Percentiles rank a stretch among this genome's conserved stretches.
phyloP scores from a whole-genome alignment of 2,329 filamentous ascomycete species.

The Aspergillus novofumigatus region DNA sequence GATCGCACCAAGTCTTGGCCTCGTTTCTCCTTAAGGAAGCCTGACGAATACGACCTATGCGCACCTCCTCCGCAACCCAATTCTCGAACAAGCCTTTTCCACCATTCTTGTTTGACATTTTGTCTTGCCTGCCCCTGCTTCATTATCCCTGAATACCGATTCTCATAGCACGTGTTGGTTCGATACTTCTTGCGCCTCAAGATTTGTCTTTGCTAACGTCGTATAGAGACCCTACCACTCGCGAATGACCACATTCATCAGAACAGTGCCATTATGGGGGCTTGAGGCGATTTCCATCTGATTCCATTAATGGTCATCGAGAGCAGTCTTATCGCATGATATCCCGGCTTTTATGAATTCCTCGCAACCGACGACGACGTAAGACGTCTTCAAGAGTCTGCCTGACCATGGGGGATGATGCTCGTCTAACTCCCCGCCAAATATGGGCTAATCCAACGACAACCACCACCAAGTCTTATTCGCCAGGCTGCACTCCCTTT shows the following conservation, averaged over 20 bases:
- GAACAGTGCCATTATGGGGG: background rate
- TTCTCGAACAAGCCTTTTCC: background rate
- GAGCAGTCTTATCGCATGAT: background rate
- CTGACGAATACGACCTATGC: background rate
- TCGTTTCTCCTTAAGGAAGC: background rate
- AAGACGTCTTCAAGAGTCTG: slow-evolving; percentile 8
- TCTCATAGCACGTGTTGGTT: background rate
- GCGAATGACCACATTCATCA: background rate
- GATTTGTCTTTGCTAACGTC: background rate
- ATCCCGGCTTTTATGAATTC: background rate
- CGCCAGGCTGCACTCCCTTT: slow-evolving; percentile 58
- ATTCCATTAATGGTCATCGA: background rate
- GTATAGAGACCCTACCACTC: background rate
- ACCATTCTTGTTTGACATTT: background rate
- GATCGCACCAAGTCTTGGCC: background rate
- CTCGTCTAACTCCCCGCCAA: slow-evolving; percentile 34
- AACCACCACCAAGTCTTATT: slow-evolving; percentile 32
- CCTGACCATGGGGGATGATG: slow-evolving; percentile 32
- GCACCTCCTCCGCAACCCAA: background rate
- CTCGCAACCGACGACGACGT: slow-evolving; percentile 8
- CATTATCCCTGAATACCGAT: background rate
- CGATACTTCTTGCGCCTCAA: background rate
- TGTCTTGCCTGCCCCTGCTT: background rate
- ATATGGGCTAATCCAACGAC: slow-evolving; percentile 39
- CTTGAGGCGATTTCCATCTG: background rate